A percentile compares a stretch with the other conserved stretches of the same genome.
Evolutionary conservation across 2,329 filamentous ascomycete genomes (phyloP).

Genomic region (Davidsoniella australis): DNA sequence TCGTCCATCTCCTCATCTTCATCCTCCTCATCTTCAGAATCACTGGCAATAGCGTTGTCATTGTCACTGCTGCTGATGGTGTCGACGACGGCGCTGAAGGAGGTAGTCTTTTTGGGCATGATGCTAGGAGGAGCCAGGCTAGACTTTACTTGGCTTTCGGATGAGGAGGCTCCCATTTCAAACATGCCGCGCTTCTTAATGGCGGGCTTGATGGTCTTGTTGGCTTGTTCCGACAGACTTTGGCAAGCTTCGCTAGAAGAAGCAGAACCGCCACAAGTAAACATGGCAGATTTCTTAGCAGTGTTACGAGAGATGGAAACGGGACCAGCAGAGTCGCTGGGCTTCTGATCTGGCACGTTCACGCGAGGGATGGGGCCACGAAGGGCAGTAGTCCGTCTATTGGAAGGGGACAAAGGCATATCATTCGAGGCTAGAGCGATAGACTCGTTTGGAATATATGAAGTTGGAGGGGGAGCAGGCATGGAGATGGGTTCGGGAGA

Average conservation of each 20-base stretch:
- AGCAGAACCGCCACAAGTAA: constrained; percentile 63
- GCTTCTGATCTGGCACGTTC: not conserved
- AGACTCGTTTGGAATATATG: constrained; percentile 11
- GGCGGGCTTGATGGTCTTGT: constrained; percentile 19
- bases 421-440: constrained; percentile 1
- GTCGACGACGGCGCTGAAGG: constrained; percentile 62
- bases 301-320: constrained; percentile 41
- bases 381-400: constrained; percentile 27
- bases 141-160: constrained; percentile 58
- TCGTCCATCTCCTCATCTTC: constrained; percentile 60
- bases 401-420: constrained; percentile 24
- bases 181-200: constrained; percentile 26
- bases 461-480: constrained; percentile 16
- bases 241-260: constrained; percentile 47
- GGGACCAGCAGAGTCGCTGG: constrained; percentile 20
- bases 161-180: constrained; percentile 42
- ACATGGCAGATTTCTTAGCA: constrained; percentile 46
- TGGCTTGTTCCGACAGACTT: constrained; percentile 24
- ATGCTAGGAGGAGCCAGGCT: constrained; percentile 20
- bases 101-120: constrained; percentile 56
- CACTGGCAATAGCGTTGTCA: constrained; percentile 28
- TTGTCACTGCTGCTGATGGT: constrained; percentile 47
- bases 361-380: constrained; percentile 39
- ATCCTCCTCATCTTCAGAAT: constrained; percentile 41
- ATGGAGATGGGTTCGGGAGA: constrained; percentile 15